Evolutionary conservation across 805 yeast species (phyloP), one percentile per base, ranked within the genome.

Genomic region (Scheffersomyces stipitis): DNA sequence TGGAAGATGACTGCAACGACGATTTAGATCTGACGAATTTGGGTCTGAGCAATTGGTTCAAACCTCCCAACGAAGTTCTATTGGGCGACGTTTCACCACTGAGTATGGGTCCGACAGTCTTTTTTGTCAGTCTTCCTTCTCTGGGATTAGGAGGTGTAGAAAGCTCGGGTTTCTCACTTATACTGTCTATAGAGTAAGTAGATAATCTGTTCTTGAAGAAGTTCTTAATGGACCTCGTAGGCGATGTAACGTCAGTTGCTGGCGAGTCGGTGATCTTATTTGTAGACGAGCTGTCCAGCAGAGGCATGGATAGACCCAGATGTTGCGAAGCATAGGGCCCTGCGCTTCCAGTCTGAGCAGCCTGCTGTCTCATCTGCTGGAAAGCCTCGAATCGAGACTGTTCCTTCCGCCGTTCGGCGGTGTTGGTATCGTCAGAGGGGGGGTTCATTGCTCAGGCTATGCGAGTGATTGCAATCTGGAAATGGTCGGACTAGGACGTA

Each of bases 221-320:
- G 33, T 42, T 46, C 26, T 50, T 50, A 17, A 60, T 45, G 10
- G 61, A 48, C 37, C 56, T 60, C 22, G 55, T 42, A 4, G 65
- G 64, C 12, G 62, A 54, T 9, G 55, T 38, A 30, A 49, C 42
- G 15, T 48, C 57, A 8, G 37, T 15, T 22, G 34, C 36, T 15
- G 28, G 15, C 18, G 35, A n/a, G 20, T 23, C n/a, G 37, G 12
- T 9, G 34, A 28, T 16, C 32, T 34, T 7, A 26, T 9, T 15
- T n/a, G n/a, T n/a, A n/a, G n/a, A n/a, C n/a, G n/a, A n/a, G n/a
- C n/a, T n/a, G n/a, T n/a, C n/a, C n/a, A n/a, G n/a, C n/a, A n/a
- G n/a, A n/a, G n/a, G n/a, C n/a, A n/a, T n/a, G n/a, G n/a, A n/a
- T n/a, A n/a, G n/a, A n/a, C n/a, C n/a, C n/a, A n/a, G n/a, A n/a